A percentile compares a stretch with the other conserved stretches of the same genome.
These are phyloP conservation scores for Coniochaeta hoffmannii DNA, from an alignment of 2,329 filamentous ascomycete species.

Conservation along the genomic window DNA sequence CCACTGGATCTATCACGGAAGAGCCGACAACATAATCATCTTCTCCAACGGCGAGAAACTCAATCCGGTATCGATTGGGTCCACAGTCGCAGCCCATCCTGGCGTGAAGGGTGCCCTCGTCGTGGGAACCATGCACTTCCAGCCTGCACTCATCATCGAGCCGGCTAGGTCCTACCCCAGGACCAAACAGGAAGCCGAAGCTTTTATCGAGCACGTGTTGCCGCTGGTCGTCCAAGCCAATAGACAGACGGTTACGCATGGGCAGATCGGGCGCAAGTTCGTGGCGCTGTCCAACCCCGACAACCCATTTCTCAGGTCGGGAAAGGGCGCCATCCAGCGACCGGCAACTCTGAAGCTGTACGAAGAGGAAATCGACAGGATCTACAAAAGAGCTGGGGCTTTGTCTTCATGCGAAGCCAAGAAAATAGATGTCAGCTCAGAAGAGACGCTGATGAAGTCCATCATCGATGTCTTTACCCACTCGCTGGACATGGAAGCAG, in stretches of 20 bases:
- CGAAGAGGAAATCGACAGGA: slow-evolving; percentile 30
- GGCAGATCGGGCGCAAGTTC: slow-evolving; percentile 32
- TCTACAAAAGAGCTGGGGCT: slow-evolving; percentile 23
- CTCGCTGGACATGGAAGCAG: slow-evolving; percentile 20
- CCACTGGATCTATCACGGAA: slow-evolving; percentile 26
- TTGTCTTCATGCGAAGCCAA: too few relatives aligned
- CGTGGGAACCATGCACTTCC: slow-evolving; percentile 36
- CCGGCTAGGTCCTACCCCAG: slow-evolving; percentile 25
- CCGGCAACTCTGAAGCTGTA: slow-evolving; percentile 30
- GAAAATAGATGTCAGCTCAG: not conserved
- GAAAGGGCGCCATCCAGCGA: slow-evolving; percentile 40
- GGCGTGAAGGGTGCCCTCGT: slow-evolving; percentile 33
- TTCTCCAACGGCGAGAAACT: slow-evolving; percentile 44
- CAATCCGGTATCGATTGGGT: slow-evolving; percentile 38
- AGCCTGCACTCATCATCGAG: slow-evolving; percentile 41
- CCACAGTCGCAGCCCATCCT: slow-evolving; percentile 28
- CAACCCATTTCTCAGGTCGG: slow-evolving; percentile 35
- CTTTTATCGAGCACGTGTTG: slow-evolving; percentile 37
- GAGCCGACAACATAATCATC: slow-evolving; percentile 39
- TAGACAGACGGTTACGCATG: slow-evolving; percentile 34
- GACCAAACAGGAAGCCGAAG: slow-evolving; percentile 5
- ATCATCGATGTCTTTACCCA: slow-evolving; percentile 23
- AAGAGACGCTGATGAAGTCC: not conserved
- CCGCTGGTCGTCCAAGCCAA: slow-evolving; percentile 34
- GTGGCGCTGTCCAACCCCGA: slow-evolving; percentile 28